Evolutionary conservation across 495 filamentous ascomycete genomes (phyloP).

Genomic region (Polyplosphaeria fusca): DNA sequence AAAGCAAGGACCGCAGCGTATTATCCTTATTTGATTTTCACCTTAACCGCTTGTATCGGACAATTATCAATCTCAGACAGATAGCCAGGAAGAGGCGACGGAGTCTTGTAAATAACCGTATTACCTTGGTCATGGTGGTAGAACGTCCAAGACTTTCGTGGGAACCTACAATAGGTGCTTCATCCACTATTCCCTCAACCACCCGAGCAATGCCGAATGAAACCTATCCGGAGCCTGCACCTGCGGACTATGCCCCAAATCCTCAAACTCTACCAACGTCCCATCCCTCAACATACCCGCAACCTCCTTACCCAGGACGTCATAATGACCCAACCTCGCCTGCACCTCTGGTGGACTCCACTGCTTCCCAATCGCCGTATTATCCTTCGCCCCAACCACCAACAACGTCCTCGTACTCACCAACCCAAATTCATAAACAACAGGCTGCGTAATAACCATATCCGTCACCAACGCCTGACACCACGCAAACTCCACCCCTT

Average conservation of each 20-base stretch:
- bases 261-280: constrained; percentile 43
- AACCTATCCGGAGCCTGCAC: constrained; percentile 26
- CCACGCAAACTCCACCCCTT: constrained; percentile 37
- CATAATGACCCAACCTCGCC: constrained; percentile 43
- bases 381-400: constrained; percentile 45
- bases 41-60: too few relatives aligned
- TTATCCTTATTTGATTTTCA: too few relatives aligned
- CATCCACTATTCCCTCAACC: constrained; percentile 1
- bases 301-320: constrained; percentile 44
- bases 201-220: not conserved
- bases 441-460: constrained; percentile 47
- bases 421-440: constrained; percentile 45
- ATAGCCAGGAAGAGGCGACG: too few relatives aligned
- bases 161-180: too few relatives aligned
- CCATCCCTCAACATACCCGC: constrained; percentile 42
- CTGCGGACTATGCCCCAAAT: constrained; percentile 48
- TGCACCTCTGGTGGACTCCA: constrained; percentile 47
- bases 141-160: too few relatives aligned
- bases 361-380: constrained; percentile 47
- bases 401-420: constrained; percentile 42
- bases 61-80: too few relatives aligned
- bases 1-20: too few relatives aligned
- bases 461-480: constrained; percentile 44
- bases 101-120: too few relatives aligned
- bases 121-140: too few relatives aligned